Conservation (phyloP, 2,329 filamentous ascomycete species). For the Penicillium fuscoglaucum region DNA sequence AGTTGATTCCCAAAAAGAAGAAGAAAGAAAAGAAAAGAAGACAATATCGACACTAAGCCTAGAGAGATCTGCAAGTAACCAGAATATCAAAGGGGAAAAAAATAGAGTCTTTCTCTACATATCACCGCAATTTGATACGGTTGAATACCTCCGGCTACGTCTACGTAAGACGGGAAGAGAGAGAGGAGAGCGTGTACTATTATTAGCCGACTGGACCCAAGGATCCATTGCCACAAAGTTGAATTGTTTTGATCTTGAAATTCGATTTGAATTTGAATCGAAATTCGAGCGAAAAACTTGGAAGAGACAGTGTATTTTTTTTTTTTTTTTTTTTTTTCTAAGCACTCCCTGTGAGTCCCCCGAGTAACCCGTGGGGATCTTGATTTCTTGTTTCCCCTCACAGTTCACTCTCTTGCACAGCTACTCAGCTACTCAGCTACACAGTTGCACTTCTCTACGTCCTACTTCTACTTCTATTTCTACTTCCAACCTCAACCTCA, state of each 20-base stretch:
- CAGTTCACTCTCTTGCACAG: not conserved
- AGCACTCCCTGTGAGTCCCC: constrained; percentile 13
- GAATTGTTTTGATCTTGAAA: not conserved
- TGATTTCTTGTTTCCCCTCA: not conserved
- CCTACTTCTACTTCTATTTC: too few species aligned
- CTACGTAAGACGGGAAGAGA: not conserved
- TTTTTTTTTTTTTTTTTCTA: not conserved
- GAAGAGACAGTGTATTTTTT: not conserved
- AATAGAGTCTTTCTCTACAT: not conserved
- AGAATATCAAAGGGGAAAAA: not conserved
- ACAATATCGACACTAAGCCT: not conserved
- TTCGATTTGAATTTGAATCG: too few species aligned
- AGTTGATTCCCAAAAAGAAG: not conserved
- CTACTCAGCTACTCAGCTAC: not conserved
- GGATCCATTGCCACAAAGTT: not conserved
- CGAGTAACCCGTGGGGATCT: constrained; percentile 9
- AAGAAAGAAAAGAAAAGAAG: not conserved
- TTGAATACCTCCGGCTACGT: not conserved
- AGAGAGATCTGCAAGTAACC: not conserved
- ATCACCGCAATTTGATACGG: not conserved
- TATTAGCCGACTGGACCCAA: constrained; percentile 4
- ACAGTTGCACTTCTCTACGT: not conserved
- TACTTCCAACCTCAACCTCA: not conserved
- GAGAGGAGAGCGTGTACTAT: not conserved
- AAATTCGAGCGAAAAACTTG: not conserved